These are phyloP conservation scores for apple (Malus domestica) DNA, from an alignment of 306 rosid species.

Conservation along the genomic window DNA sequence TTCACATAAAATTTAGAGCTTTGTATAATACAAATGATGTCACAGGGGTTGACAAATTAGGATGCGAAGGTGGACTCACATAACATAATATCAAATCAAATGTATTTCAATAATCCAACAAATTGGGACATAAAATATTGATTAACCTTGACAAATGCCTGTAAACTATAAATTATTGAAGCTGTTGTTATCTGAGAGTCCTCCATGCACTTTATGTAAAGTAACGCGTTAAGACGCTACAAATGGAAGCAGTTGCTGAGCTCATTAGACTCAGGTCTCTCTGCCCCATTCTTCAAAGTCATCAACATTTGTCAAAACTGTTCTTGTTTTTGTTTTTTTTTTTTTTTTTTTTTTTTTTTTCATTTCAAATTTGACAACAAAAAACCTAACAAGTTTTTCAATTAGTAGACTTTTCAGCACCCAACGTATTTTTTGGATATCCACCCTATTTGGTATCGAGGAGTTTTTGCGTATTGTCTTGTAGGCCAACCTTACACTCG, in stretches of 20 bases:
- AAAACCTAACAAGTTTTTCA: constrained; percentile 7
- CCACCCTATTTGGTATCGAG: neutral
- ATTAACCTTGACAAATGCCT: constrained; percentile 10
- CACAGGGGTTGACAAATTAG: constrained; percentile 57
- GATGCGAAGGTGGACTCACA: constrained; percentile 27
- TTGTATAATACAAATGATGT: constrained; percentile 22
- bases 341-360: constrained; percentile 7
- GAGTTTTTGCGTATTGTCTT: neutral
- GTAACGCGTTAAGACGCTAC: constrained; percentile 16
- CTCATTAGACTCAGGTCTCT: constrained; percentile 18
- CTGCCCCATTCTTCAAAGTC: constrained; percentile 17
- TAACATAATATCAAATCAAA: constrained; percentile 4
- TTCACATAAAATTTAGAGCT: neutral
- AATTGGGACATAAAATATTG: constrained; percentile 11
- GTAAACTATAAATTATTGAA: constrained; percentile 10
- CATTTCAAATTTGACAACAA: constrained; percentile 20
- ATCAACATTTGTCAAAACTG: constrained; percentile 30
- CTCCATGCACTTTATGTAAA: constrained; percentile 41
- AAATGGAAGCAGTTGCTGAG: constrained; percentile 32
- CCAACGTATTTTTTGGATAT: neutral
- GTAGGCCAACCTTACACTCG: neutral
- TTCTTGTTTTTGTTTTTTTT: neutral
- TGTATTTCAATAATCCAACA: constrained; percentile 8
- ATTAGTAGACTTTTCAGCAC: neutral
- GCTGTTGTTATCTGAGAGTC: constrained; percentile 13